These are phyloP conservation scores for Hypoxylon sp. DNA, from an alignment of 2,329 filamentous ascomycete species.

Conservation along the genomic window DNA sequence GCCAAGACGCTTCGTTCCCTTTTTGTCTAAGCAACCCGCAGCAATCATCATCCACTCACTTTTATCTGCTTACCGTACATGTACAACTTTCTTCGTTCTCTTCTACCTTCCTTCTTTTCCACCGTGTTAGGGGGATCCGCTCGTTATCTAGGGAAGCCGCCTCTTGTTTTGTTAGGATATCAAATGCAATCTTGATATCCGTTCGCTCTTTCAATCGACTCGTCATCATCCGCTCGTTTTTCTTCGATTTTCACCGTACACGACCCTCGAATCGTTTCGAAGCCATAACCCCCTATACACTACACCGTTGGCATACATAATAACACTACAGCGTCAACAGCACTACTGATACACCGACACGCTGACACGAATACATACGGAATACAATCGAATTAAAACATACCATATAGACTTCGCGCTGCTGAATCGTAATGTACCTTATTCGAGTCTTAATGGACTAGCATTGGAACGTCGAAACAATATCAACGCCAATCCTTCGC, in stretches of 20 bases:
- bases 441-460: slow-evolving; percentile 25
- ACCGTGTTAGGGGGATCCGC: slow-evolving; percentile 33
- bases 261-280: slow-evolving; percentile 15
- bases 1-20: slow-evolving; percentile 15
- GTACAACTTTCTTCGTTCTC: slow-evolving; percentile 17
- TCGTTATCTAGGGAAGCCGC: slow-evolving; percentile 36
- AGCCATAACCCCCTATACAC: slow-evolving; percentile 12
- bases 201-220: slow-evolving; percentile 38
- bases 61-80: not conserved
- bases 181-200: slow-evolving; percentile 40
- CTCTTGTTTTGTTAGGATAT: slow-evolving; percentile 32
- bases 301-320: slow-evolving; percentile 14
- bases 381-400: slow-evolving; percentile 8
- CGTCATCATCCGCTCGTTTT: slow-evolving; percentile 25
- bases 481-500: slow-evolving; percentile 14
- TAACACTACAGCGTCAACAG: slow-evolving; percentile 22
- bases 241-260: slow-evolving; percentile 20
- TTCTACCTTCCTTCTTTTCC: slow-evolving; percentile 21
- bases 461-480: slow-evolving; percentile 32
- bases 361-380: not conserved
- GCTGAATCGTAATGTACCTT: slow-evolving; percentile 35
- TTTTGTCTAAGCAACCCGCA: slow-evolving; percentile 8
- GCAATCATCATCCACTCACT: slow-evolving; percentile 18
- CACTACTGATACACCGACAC: not conserved
- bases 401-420: slow-evolving; percentile 20